Percentiles rank a stretch among this genome's conserved stretches.
phyloP scores from a whole-genome alignment of 2,329 filamentous ascomycete genomes.

The Pseudogymnoascus sp. region DNA sequence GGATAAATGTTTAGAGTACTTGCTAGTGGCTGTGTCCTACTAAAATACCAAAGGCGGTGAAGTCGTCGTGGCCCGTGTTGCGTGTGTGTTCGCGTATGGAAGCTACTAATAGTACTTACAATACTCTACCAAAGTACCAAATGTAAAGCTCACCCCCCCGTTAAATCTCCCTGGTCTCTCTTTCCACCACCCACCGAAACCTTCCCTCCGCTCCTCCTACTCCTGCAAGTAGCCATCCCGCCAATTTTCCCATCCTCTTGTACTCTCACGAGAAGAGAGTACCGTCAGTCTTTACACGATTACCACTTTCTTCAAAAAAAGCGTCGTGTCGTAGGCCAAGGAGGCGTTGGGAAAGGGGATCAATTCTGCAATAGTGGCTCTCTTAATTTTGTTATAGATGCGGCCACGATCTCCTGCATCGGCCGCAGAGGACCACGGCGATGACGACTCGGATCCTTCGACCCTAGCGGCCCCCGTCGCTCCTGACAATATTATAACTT shows the following conservation, averaged over 20 bases:
- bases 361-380: constrained; percentile 3
- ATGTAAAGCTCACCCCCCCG: neutral
- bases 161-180: constrained; percentile 6
- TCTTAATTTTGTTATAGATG: constrained; percentile 24
- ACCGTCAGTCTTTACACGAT: constrained; percentile 1
- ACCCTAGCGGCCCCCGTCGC: constrained; percentile 6
- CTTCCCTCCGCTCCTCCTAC: neutral
- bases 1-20: neutral
- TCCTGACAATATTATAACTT: constrained; percentile 5
- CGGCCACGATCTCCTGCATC: constrained; percentile 29
- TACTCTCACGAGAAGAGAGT: neutral
- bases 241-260: neutral
- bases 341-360: constrained; percentile 6
- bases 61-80: constrained; percentile 1
- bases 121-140: neutral
- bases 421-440: constrained; percentile 30
- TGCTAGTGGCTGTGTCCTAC: neutral
- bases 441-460: constrained; percentile 15
- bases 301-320: neutral
- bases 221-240: neutral
- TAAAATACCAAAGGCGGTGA: constrained; percentile 2
- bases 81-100: constrained; percentile 3
- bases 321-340: neutral
- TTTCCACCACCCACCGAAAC: neutral
- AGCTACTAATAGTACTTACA: neutral